phyloP scores from a whole-genome alignment of 2,329 filamentous ascomycete genomes.

The Aspergillus transmontanensis region DNA sequence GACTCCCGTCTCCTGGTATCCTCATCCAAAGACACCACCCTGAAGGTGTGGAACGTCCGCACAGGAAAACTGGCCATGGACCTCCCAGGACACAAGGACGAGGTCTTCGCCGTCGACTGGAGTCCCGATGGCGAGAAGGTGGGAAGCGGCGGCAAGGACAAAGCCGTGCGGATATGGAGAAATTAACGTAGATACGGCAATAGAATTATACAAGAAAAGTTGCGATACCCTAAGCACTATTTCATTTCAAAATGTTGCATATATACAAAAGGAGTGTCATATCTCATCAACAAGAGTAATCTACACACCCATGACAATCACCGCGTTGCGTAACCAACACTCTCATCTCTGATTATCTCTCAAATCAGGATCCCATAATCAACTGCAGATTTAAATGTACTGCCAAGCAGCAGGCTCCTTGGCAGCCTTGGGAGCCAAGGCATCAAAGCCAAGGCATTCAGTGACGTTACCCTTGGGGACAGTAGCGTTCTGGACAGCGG shows the following conservation, averaged over 20 bases:
- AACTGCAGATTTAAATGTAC: slow-evolving; percentile 35
- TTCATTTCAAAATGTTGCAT: background rate
- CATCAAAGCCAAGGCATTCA: slow-evolving; percentile 45
- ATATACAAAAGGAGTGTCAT: slow-evolving; percentile 4
- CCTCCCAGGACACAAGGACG: slow-evolving; percentile 85
- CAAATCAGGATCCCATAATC: background rate
- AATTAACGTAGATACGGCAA: slow-evolving; percentile 46
- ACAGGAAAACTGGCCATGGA: slow-evolving; percentile 81
- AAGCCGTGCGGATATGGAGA: slow-evolving; percentile 68
- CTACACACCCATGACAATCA: background rate
- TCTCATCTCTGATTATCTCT: background rate
- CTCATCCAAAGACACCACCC: slow-evolving; percentile 84
- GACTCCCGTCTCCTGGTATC: slow-evolving; percentile 89
- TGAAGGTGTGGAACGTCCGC: slow-evolving; percentile 92
- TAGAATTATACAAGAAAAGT: slow-evolving; percentile 5
- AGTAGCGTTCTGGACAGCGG: slow-evolving; percentile 41
- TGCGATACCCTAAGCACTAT: slow-evolving; percentile 23
- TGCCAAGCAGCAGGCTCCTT: slow-evolving; percentile 42
- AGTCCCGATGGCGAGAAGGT: slow-evolving; percentile 86
- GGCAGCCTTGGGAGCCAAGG: slow-evolving; percentile 34
- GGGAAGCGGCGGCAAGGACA: slow-evolving; percentile 91
- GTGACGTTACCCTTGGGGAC: slow-evolving; percentile 41
- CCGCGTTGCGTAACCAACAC: background rate
- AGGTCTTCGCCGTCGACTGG: slow-evolving; percentile 96
- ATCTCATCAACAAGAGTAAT: background rate